Evolutionary conservation across 1,284 basidiomycete species (phyloP).

Genomic region (Trametes pubescens): DNA sequence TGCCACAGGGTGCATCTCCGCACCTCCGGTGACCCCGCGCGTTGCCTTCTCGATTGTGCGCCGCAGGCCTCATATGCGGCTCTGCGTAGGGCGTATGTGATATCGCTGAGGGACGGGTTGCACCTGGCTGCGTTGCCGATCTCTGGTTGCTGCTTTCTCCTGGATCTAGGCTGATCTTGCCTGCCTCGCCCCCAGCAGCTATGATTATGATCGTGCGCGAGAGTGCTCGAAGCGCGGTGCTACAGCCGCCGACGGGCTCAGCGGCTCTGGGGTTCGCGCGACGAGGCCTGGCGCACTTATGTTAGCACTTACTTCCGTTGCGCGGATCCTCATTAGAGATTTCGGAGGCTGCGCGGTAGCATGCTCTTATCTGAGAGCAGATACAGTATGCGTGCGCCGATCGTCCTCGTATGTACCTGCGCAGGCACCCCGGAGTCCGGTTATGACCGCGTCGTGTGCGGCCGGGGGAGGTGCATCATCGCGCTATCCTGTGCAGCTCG

Average conservation of each 20-base stretch:
- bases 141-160: neutral
- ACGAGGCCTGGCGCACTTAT: neutral
- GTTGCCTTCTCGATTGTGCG: neutral
- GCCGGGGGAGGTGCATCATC: no score
- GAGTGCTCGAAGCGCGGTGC: no score
- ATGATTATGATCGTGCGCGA: no score
- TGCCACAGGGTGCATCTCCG: constrained; percentile 1
- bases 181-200: neutral
- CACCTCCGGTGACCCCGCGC: constrained; percentile 4
- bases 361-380: neutral
- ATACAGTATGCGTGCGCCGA: neutral
- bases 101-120: neutral
- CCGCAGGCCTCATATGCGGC: neutral
- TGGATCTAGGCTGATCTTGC: neutral
- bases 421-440: neutral
- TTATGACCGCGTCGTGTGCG: no score
- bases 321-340: constrained; percentile 6
- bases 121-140: neutral
- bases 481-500: no score
- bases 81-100: neutral
- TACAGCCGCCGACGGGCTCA: neutral
- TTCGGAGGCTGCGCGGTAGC: neutral
- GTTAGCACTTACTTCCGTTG: neutral
- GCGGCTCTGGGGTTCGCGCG: neutral
- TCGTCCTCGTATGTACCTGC: neutral